A percentile compares a stretch with the other conserved stretches of the same genome.
Conservation (phyloP, 306 rosid genomes). For the Pterocarpus macrocarpus region DNA sequence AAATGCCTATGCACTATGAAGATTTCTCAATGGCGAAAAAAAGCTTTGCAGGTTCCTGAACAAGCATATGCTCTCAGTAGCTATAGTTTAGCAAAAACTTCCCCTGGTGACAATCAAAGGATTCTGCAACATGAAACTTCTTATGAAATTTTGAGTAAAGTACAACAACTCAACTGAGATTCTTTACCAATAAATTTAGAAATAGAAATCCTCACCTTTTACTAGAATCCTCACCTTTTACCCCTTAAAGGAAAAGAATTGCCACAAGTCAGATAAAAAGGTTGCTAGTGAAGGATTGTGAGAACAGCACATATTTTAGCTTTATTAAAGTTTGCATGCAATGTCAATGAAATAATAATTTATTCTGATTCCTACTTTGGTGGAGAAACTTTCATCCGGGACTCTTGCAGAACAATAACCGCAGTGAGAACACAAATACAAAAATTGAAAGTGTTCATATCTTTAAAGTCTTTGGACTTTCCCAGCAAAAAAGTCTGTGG, state of each 20-base stretch:
- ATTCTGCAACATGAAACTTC: constrained; percentile 17
- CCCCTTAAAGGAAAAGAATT: background rate
- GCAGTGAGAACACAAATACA: background rate
- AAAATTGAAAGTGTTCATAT: background rate
- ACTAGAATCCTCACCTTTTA: background rate
- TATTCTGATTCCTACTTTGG: constrained; percentile 14
- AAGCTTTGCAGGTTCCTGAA: background rate
- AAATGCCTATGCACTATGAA: too few species aligned
- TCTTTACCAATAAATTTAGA: background rate
- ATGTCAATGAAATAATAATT: constrained; percentile 5
- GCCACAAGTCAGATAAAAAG: background rate
- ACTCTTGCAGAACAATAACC: background rate
- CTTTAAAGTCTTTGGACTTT: too few species aligned
- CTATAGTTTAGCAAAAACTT: constrained; percentile 8
- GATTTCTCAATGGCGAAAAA: too few species aligned
- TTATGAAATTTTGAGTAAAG: background rate
- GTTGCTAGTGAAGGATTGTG: background rate
- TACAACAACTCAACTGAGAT: constrained; percentile 1
- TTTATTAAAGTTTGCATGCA: constrained; percentile 30
- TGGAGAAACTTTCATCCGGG: constrained; percentile 26
- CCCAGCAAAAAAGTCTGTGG: too few species aligned
- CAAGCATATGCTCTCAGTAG: background rate
- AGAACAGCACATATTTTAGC: constrained; percentile 15
- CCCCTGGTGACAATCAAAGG: constrained; percentile 6
- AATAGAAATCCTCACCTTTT: background rate